These are phyloP conservation scores for Gossypium bickii DNA, from an alignment of 345 rosid species.

Conservation along the genomic window DNA sequence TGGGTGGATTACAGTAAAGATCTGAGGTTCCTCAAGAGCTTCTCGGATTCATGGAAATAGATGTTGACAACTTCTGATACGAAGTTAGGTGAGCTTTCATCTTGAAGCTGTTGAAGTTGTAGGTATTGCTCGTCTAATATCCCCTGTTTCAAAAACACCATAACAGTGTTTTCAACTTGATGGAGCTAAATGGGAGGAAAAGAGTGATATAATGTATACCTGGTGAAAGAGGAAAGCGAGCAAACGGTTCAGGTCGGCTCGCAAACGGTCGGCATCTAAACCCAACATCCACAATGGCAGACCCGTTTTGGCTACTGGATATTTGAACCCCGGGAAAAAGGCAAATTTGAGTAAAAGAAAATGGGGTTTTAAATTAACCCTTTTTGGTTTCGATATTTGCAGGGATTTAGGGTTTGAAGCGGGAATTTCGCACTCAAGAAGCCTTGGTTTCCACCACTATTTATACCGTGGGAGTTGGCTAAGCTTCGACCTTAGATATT, in stretches of 20 bases:
- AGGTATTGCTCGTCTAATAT: conserved; percentile 89
- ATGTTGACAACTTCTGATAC: conserved; percentile 79
- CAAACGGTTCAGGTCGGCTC: conserved; percentile 85
- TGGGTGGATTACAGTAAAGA: conserved; percentile 33
- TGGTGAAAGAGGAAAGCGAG: conserved; percentile 90
- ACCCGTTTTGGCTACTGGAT: conserved; percentile 73
- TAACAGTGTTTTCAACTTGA: neutral
- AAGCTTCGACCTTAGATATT: neutral
- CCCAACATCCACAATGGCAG: conserved; percentile 97
- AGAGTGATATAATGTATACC: conserved; percentile 20
- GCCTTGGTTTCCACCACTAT: conserved; percentile 19
- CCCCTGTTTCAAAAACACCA: conserved; percentile 35
- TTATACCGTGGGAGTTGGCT: conserved; percentile 15
- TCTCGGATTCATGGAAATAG: conserved; percentile 86
- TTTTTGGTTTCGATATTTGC: neutral
- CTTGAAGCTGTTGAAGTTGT: conserved; percentile 92
- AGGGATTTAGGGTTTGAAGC: conserved; percentile 8
- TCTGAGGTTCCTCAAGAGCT: conserved; percentile 65
- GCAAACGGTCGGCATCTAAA: conserved; percentile 78
- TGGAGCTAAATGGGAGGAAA: too few species aligned
- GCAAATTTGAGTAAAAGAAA: neutral
- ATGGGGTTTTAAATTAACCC: too few species aligned
- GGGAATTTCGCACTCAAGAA: conserved; percentile 1
- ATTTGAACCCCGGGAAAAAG: neutral
- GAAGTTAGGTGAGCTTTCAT: conserved; percentile 78